These are phyloP conservation scores for Colletotrichum sidae DNA, from an alignment of 2,329 filamentous ascomycete species.

Conservation along the genomic window DNA sequence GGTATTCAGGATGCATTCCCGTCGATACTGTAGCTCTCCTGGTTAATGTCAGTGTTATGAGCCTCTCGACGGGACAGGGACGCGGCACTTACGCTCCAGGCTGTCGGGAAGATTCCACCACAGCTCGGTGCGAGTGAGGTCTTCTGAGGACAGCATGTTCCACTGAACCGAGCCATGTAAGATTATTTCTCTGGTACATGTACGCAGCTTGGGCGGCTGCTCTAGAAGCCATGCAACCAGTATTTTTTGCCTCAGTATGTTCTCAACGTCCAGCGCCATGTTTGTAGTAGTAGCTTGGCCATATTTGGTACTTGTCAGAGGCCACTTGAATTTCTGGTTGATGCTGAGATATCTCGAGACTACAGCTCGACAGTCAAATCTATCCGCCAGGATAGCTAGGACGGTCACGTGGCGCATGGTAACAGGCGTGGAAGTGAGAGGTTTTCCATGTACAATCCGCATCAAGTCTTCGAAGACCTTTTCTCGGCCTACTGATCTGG, in stretches of 20 bases:
- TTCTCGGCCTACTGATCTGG: conserved; percentile 69
- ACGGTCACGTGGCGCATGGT: conserved; percentile 74
- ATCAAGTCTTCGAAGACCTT: conserved; percentile 75
- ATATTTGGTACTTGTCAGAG: conserved; percentile 54
- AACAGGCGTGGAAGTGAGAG: conserved; percentile 51
- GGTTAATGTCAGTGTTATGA: conserved; percentile 8
- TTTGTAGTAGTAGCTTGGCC: conserved; percentile 49
- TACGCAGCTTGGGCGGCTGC: conserved; percentile 68
- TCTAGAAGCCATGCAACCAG: conserved; percentile 75
- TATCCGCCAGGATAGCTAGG: conserved; percentile 77
- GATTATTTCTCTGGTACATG: conserved; percentile 74
- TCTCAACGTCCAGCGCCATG: conserved; percentile 65
- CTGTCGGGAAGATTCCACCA: conserved; percentile 81
- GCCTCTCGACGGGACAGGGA: conserved; percentile 1
- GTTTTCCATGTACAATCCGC: conserved; percentile 70
- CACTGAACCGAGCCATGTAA: conserved; percentile 72
- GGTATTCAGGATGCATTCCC: conserved; percentile 75
- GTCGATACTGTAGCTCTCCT: conserved; percentile 75
- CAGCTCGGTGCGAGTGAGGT: conserved; percentile 51
- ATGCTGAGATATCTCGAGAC: conserved; percentile 66
- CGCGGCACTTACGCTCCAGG: conserved; percentile 68
- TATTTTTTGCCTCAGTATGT: conserved; percentile 76
- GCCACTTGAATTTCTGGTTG: conserved; percentile 66
- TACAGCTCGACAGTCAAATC: conserved; percentile 73
- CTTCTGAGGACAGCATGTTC: conserved; percentile 54